Percentiles rank a stretch among this genome's conserved stretches.
Evolutionary conservation across 1,139 yeast genomes (phyloP).

Genomic region (Candida sanyaensis): DNA sequence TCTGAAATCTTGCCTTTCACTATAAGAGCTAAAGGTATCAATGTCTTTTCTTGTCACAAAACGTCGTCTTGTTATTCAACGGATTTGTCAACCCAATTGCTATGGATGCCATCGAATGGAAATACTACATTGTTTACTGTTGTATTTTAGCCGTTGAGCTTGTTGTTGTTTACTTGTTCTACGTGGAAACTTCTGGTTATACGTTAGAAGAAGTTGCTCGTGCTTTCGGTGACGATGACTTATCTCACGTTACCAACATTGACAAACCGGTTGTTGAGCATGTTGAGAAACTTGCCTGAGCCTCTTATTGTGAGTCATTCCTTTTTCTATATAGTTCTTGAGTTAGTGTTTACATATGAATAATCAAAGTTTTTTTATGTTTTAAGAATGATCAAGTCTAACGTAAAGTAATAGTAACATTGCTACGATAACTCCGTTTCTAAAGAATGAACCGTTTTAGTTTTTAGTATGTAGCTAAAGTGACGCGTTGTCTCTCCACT

Average conservation of each 20-base stretch:
- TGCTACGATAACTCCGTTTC: too few relatives aligned
- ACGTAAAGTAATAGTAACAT: too few relatives aligned
- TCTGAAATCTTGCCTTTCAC: conserved; percentile 47
- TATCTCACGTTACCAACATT: not conserved
- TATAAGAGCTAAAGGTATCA: conserved; percentile 47
- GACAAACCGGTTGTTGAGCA: conserved; percentile 2
- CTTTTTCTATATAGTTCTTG: not conserved
- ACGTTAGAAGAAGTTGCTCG: conserved; percentile 56
- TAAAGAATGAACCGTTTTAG: too few relatives aligned
- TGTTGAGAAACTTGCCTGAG: not conserved
- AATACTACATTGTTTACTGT: conserved; percentile 58
- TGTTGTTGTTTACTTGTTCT: conserved; percentile 39
- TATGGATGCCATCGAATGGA: conserved; percentile 59
- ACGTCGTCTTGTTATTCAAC: conserved; percentile 23
- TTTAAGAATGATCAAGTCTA: too few relatives aligned
- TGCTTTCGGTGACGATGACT: conserved; percentile 42
- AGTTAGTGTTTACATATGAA: not conserved
- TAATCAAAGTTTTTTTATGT: not conserved
- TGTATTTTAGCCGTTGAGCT: conserved; percentile 40
- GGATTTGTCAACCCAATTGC: conserved; percentile 62
- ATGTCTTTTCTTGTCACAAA: conserved; percentile 31
- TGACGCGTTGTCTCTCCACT: too few relatives aligned
- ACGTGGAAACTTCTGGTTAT: conserved; percentile 54
- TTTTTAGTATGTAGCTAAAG: too few relatives aligned
- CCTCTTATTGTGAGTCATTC: not conserved